Evolutionary conservation across 768 basidiomycete species (phyloP).

Genomic region (Mycena rosella): DNA sequence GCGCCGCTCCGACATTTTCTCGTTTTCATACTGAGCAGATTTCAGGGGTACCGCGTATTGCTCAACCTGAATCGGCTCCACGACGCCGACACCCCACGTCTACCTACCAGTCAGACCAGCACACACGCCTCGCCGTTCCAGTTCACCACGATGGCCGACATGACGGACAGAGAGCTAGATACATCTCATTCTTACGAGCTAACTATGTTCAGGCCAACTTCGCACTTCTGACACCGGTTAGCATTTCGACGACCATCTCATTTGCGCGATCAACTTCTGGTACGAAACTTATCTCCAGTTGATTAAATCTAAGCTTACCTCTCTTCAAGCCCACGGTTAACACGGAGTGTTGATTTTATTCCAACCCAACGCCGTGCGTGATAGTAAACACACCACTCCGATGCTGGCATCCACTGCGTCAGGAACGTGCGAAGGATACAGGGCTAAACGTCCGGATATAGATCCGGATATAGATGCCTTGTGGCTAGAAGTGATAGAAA

Average conservation of each 20-base stretch:
- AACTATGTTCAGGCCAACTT: not conserved
- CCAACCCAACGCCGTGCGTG: not conserved
- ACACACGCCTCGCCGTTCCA: constrained; percentile 14
- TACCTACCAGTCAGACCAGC: constrained; percentile 19
- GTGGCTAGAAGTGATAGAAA: too few species aligned
- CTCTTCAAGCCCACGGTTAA: not conserved
- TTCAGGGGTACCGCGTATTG: constrained; percentile 37
- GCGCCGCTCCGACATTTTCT: not conserved
- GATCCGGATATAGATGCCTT: too few species aligned
- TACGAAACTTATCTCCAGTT: not conserved
- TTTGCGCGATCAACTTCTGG: not conserved
- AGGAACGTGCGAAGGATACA: too few species aligned
- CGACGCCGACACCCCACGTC: not conserved
- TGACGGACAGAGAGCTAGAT: constrained; percentile 4
- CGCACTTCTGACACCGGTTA: not conserved
- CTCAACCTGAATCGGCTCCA: constrained; percentile 34
- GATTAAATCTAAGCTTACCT: not conserved
- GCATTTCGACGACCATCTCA: not conserved
- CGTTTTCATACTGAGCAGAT: not conserved
- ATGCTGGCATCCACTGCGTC: not conserved
- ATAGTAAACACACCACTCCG: not conserved
- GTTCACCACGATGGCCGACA: constrained; percentile 25
- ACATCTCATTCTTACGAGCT: not conserved
- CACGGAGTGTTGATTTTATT: not conserved
- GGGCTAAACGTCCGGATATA: too few species aligned